Conservation (phyloP, 176 grass and related monocot species). For the Secale cereale region DNA sequence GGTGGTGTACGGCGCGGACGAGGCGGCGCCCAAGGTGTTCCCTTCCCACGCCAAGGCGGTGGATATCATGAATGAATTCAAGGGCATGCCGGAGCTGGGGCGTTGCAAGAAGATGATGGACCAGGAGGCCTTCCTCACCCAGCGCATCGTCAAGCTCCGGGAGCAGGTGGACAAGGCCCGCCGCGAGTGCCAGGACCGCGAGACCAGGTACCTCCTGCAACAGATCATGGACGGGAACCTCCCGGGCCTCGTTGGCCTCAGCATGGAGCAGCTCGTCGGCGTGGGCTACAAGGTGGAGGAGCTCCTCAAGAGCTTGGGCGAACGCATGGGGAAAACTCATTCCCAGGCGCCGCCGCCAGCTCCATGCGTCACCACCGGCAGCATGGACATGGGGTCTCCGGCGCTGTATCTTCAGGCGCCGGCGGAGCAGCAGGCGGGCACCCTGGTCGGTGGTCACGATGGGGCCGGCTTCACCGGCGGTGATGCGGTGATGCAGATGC, state of each 20-base stretch:
- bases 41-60: not conserved
- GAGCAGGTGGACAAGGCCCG: not conserved
- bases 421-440: too few species aligned
- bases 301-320: not conserved
- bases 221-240: not conserved
- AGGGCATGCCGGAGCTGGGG: constrained; percentile 9
- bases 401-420: too few species aligned
- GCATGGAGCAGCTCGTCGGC: not conserved
- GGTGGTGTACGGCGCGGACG: constrained; percentile 17
- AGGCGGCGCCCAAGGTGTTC: not conserved
- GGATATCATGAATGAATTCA: not conserved
- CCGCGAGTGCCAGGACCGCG: not conserved
- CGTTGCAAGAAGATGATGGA: constrained; percentile 24
- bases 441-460: too few species aligned
- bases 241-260: not conserved
- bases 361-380: not conserved
- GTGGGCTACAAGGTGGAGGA: not conserved
- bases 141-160: not conserved
- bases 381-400: not conserved
- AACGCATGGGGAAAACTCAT: not conserved
- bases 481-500: too few species aligned
- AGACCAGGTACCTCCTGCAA: constrained; percentile 8
- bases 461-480: too few species aligned
- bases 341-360: not conserved
- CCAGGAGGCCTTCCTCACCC: constrained; percentile 17